phyloP scores from a whole-genome alignment of 2,329 filamentous ascomycete species.

The Penicillium capsulatum region DNA sequence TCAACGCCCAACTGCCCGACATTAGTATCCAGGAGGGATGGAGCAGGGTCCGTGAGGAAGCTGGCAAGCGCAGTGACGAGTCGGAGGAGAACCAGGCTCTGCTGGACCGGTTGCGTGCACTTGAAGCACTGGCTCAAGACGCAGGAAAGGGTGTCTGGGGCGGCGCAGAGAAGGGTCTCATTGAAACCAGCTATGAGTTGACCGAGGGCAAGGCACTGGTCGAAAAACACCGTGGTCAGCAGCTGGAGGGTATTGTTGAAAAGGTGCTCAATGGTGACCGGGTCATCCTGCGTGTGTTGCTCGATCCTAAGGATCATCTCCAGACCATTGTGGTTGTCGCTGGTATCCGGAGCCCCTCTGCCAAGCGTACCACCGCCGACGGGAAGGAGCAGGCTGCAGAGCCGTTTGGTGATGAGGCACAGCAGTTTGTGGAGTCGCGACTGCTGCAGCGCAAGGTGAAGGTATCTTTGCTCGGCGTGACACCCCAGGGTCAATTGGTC shows the following conservation, averaged over 20 bases:
- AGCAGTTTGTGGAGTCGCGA: constrained; percentile 78
- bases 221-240: constrained; percentile 78
- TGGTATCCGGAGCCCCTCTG: constrained; percentile 83
- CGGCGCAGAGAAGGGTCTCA: constrained; percentile 56
- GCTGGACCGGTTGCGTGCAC: constrained; percentile 70
- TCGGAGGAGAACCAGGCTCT: constrained; percentile 66
- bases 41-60: constrained; percentile 90
- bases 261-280: constrained; percentile 88
- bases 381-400: constrained; percentile 80
- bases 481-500: constrained; percentile 86
- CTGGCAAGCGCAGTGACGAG: constrained; percentile 78
- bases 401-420: constrained; percentile 83
- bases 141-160: constrained; percentile 81
- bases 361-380: constrained; percentile 76
- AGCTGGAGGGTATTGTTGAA: constrained; percentile 82
- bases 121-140: constrained; percentile 73
- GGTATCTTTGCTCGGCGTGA: constrained; percentile 77
- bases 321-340: constrained; percentile 87
- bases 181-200: constrained; percentile 78
- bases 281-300: constrained; percentile 73
- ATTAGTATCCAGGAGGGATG: constrained; percentile 82
- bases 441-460: constrained; percentile 82
- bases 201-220: constrained; percentile 70
- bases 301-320: constrained; percentile 77
- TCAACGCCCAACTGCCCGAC: constrained; percentile 75